Conservation (phyloP, 345 rosid genomes). For the Euphorbia pulcherrima region DNA sequence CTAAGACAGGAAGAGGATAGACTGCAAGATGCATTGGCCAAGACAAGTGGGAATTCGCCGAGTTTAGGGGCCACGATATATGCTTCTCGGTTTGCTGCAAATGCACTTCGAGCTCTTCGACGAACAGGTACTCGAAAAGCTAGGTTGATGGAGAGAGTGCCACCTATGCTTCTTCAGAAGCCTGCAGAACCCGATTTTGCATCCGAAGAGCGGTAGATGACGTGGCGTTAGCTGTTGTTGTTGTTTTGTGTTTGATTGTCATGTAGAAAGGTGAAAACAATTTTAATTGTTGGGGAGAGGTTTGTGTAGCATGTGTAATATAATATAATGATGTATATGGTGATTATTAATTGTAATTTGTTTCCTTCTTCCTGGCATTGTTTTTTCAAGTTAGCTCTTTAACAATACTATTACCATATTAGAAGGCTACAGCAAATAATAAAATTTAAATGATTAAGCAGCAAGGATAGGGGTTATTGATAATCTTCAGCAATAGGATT, state of each 20-base stretch:
- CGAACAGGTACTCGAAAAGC: slow-evolving; percentile 50
- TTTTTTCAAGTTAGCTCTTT: not conserved
- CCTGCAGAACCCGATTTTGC: slow-evolving; percentile 91
- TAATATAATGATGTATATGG: not conserved
- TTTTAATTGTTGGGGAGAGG: not conserved
- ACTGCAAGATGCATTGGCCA: slow-evolving; percentile 71
- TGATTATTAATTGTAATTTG: too few species aligned
- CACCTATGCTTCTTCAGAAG: slow-evolving; percentile 72
- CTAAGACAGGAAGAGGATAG: slow-evolving; percentile 64
- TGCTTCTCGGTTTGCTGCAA: slow-evolving; percentile 91
- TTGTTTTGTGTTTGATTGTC: too few species aligned
- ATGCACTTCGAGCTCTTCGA: slow-evolving; percentile 55
- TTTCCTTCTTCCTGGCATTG: not conserved
- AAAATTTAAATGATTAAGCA: too few species aligned
- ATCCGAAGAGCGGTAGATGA: slow-evolving; percentile 39
- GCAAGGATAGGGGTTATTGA: too few species aligned
- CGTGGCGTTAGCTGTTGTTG: not conserved
- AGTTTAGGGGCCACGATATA: slow-evolving; percentile 87
- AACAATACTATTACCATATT: too few species aligned
- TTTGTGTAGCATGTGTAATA: not conserved
- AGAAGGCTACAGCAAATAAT: not conserved
- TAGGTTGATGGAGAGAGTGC: slow-evolving; percentile 56
- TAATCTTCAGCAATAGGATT: too few species aligned
- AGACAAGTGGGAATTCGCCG: slow-evolving; percentile 57
- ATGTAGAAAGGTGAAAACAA: too few species aligned